These are phyloP conservation scores for Odontarrhena argentea DNA, from an alignment of 345 rosid species.

Conservation along the genomic window DNA sequence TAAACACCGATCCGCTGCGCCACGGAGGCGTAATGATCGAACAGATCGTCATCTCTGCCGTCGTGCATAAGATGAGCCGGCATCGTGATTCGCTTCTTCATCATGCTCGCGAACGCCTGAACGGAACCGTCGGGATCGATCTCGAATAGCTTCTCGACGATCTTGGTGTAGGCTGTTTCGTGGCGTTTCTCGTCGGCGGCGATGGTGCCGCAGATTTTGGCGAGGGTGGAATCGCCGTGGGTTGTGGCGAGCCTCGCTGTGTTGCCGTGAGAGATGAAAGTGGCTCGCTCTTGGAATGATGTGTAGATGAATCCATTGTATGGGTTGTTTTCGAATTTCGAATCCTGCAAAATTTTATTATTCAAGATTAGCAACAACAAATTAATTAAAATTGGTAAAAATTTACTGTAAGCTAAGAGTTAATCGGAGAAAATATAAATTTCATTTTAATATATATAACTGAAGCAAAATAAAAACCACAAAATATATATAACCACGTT, in stretches of 20 bases:
- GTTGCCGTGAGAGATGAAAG: slow-evolving; percentile 63
- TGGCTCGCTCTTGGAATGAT: slow-evolving; percentile 67
- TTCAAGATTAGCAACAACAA: no score
- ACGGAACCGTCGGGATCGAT: slow-evolving; percentile 54
- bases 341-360: slow-evolving; percentile 45
- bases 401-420: no score
- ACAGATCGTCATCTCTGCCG: slow-evolving; percentile 48
- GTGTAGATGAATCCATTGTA: slow-evolving; percentile 66
- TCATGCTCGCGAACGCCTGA: slow-evolving; percentile 55
- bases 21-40: slow-evolving; percentile 55
- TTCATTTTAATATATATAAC: no score
- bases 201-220: slow-evolving; percentile 56
- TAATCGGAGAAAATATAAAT: no score
- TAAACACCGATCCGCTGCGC: slow-evolving; percentile 57
- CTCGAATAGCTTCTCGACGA: slow-evolving; percentile 57
- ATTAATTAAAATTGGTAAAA: no score
- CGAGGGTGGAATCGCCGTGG: slow-evolving; percentile 50
- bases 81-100: slow-evolving; percentile 60
- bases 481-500: no score
- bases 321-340: slow-evolving; percentile 55
- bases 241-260: slow-evolving; percentile 46
- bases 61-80: slow-evolving; percentile 64
- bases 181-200: slow-evolving; percentile 67
- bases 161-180: slow-evolving; percentile 56
- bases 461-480: no score